Conservation (phyloP, 306 rosid species). For the Ziziphus jujuba region DNA sequence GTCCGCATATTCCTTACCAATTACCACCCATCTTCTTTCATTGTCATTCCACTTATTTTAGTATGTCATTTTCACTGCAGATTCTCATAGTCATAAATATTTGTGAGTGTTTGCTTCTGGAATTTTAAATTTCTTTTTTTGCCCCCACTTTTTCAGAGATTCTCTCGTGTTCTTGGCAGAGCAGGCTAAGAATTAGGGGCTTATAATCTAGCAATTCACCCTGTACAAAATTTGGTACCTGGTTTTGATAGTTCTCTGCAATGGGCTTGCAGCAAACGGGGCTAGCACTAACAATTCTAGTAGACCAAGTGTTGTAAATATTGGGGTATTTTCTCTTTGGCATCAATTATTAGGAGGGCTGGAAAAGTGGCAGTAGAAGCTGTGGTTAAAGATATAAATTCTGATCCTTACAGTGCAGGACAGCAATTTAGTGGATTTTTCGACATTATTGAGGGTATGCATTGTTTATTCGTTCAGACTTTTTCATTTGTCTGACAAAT, state of each 20-base stretch:
- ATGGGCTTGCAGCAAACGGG: constrained; percentile 46
- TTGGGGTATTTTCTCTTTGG: constrained; percentile 72
- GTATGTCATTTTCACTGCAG: constrained; percentile 7
- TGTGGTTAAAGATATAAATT: constrained; percentile 74
- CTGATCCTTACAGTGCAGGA: constrained; percentile 71
- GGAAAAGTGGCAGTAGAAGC: constrained; percentile 64
- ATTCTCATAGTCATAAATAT: constrained; percentile 6
- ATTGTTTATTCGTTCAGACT: neutral
- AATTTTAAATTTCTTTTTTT: neutral
- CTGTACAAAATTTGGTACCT: constrained; percentile 52
- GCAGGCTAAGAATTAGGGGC: constrained; percentile 29
- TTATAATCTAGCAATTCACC: constrained; percentile 24
- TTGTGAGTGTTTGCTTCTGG: constrained; percentile 16
- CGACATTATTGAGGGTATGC: constrained; percentile 82
- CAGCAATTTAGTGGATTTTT: constrained; percentile 75
- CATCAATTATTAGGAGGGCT: constrained; percentile 55
- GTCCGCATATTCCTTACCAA: neutral
- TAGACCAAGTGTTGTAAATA: constrained; percentile 54
- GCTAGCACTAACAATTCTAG: constrained; percentile 37
- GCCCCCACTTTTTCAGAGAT: neutral
- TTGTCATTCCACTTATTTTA: neutral
- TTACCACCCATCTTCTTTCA: neutral
- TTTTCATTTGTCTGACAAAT: constrained; percentile 8
- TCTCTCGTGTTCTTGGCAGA: constrained; percentile 27
- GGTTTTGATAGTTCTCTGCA: constrained; percentile 42